phyloP scores from a whole-genome alignment of 441 rosid species.

The Corymbia calophylla region DNA sequence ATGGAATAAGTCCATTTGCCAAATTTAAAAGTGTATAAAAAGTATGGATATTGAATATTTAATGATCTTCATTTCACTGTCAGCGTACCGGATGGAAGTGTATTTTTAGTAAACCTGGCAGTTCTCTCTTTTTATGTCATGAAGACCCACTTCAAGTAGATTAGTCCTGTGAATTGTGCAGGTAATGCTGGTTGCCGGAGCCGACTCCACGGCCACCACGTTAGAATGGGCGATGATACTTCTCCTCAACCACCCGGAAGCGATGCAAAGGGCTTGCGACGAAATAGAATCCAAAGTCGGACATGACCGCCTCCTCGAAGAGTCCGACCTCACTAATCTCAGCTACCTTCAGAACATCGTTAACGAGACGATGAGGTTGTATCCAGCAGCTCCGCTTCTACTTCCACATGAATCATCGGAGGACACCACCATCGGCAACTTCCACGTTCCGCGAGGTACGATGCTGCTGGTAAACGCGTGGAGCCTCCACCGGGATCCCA shows the following conservation, averaged over 20 bases:
- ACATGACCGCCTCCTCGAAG: constrained; percentile 1
- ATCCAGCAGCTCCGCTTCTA: constrained; percentile 12
- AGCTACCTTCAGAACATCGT: constrained; percentile 12
- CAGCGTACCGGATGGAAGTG: neutral
- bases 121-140: neutral
- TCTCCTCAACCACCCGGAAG: constrained; percentile 15
- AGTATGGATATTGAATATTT: neutral
- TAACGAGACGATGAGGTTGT: constrained; percentile 2
- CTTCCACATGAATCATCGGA: constrained; percentile 11
- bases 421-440: constrained; percentile 4
- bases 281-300: constrained; percentile 9
- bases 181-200: constrained; percentile 10
- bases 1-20: neutral
- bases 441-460: neutral
- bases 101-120: neutral
- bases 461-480: constrained; percentile 11
- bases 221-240: constrained; percentile 31
- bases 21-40: neutral
- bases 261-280: neutral
- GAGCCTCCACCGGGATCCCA: constrained; percentile 26
- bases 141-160: neutral
- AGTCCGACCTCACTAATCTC: constrained; percentile 14
- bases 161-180: neutral
- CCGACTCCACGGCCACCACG: constrained; percentile 15
- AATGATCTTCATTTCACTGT: neutral